phyloP scores from a whole-genome alignment of 768 basidiomycete genomes.

The Amanita molliuscula region DNA sequence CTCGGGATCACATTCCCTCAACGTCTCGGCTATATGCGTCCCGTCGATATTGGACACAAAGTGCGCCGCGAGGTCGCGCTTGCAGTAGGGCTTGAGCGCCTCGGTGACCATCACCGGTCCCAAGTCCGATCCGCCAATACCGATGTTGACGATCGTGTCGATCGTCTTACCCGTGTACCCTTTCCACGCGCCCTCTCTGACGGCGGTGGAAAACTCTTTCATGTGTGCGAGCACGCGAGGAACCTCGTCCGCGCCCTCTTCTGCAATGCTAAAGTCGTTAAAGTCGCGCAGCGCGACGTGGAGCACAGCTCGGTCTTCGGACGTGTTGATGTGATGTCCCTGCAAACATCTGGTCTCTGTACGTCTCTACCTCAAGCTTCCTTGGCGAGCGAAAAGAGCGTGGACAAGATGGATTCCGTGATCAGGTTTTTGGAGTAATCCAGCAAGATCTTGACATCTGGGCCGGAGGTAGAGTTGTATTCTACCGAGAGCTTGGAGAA shows the following conservation, averaged over 20 bases:
- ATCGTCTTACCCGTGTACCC: slow-evolving; percentile 97
- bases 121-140: slow-evolving; percentile 96
- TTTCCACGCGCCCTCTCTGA: slow-evolving; percentile 86
- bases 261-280: slow-evolving; percentile 66
- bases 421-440: slow-evolving; percentile 98
- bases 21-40: slow-evolving; percentile 88
- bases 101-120: slow-evolving; percentile 99
- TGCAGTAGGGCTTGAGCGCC: slow-evolving; percentile 87
- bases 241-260: slow-evolving; percentile 79
- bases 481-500: slow-evolving; percentile 79
- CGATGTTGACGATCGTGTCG: slow-evolving; percentile 94
- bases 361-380: slow-evolving; percentile 79
- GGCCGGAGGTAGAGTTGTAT: slow-evolving; percentile 57
- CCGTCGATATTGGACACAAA: slow-evolving; percentile 99
- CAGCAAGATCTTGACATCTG: slow-evolving; percentile 73
- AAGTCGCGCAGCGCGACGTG: slow-evolving; percentile 88
- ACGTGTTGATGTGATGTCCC: slow-evolving; percentile 98
- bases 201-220: slow-evolving; percentile 74
- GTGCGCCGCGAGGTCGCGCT: slow-evolving; percentile 76
- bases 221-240: slow-evolving; percentile 81
- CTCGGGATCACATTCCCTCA: slow-evolving; percentile 76
- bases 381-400: slow-evolving; percentile 68
- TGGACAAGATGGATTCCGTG: slow-evolving; percentile 71
- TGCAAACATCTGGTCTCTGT: slow-evolving; percentile 87
- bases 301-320: slow-evolving; percentile 93